These are phyloP conservation scores for Cladosporium sphaerospermum DNA, from an alignment of 2,329 filamentous ascomycete species.

Conservation along the genomic window DNA sequence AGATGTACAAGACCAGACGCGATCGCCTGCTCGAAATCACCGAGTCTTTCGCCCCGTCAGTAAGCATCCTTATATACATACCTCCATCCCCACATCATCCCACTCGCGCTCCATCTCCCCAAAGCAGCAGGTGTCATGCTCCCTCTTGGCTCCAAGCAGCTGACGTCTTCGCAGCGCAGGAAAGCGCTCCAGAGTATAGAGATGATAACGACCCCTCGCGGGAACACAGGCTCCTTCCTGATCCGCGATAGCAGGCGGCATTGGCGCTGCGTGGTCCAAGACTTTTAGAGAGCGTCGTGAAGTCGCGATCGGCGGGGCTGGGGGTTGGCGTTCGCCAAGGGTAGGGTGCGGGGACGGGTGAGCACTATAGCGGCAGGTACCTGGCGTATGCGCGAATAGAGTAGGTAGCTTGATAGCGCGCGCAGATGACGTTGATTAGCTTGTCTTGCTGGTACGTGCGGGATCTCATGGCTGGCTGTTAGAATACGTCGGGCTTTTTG, in stretches of 20 bases:
- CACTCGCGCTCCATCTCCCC: not conserved
- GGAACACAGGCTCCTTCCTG: conserved; percentile 1
- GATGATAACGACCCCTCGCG: not conserved
- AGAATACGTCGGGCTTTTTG: too few species aligned
- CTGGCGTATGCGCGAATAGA: too few species aligned
- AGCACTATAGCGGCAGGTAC: too few species aligned
- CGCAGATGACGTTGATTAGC: too few species aligned
- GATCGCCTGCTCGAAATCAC: not conserved
- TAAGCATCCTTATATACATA: not conserved
- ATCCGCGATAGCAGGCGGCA: conserved; percentile 2
- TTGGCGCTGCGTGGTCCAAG: conserved; percentile 3
- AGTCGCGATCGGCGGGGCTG: not conserved
- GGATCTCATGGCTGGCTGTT: too few species aligned
- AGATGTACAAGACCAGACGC: not conserved
- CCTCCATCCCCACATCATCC: not conserved
- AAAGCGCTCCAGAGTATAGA: too few species aligned
- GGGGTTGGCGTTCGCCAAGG: too few species aligned
- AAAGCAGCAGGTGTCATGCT: not conserved
- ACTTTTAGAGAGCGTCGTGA: not conserved
- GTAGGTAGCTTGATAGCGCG: too few species aligned
- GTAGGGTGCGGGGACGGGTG: too few species aligned
- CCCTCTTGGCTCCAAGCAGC: too few species aligned
- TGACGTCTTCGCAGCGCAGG: too few species aligned
- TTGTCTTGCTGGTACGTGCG: too few species aligned
- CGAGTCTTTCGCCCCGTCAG: not conserved